Evolutionary conservation across 805 yeast species (phyloP).

Genomic region (Wickerhamomyces bisporus): DNA sequence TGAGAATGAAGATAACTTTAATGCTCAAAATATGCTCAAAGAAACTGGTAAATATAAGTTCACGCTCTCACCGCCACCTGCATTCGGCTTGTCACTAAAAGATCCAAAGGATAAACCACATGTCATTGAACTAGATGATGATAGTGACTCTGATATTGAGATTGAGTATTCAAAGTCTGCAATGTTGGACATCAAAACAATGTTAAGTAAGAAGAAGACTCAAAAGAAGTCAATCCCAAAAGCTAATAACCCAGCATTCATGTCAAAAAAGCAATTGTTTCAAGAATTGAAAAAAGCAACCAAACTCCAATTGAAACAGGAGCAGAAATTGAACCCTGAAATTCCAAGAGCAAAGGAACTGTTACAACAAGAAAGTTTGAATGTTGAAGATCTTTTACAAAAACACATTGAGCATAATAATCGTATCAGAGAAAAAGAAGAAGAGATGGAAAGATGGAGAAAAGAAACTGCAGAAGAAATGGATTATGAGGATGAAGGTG

Average conservation of each 20-base stretch:
- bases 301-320: conserved; percentile 44
- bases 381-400: conserved; percentile 20
- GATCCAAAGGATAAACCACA: conserved; percentile 3
- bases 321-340: conserved; percentile 40
- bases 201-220: conserved; percentile 24
- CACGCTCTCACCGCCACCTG: neutral
- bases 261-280: conserved; percentile 29
- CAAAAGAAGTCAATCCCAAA: conserved; percentile 6
- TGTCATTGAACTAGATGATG: conserved; percentile 17
- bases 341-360: conserved; percentile 32
- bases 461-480: conserved; percentile 9
- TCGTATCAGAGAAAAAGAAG: conserved; percentile 30
- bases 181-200: conserved; percentile 30
- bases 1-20: conserved; percentile 12
- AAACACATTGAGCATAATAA: conserved; percentile 19
- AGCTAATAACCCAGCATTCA: conserved; percentile 7
- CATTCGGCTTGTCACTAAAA: conserved; percentile 1
- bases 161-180: conserved; percentile 28
- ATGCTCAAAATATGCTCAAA: conserved; percentile 5
- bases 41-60: neutral
- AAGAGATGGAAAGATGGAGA: conserved; percentile 20
- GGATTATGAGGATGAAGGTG: conserved; percentile 6
- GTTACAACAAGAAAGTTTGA: conserved; percentile 15
- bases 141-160: conserved; percentile 18
- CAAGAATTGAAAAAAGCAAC: conserved; percentile 37